phyloP scores from a whole-genome alignment of 1,139 yeast genomes.

The Tardiomyces depauwii region DNA sequence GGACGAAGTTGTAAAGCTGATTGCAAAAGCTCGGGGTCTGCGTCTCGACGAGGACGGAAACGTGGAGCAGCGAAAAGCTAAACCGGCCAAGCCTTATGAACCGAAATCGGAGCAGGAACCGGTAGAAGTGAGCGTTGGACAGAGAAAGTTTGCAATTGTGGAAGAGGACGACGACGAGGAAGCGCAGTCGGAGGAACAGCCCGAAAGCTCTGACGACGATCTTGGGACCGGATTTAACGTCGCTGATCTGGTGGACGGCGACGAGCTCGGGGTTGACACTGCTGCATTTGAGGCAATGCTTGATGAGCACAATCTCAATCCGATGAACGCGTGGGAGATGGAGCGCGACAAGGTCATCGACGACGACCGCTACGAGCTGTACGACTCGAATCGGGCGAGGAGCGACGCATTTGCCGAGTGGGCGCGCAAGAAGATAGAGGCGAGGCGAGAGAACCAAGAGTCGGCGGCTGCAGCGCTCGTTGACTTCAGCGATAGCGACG shows the following conservation, averaged over 20 bases:
- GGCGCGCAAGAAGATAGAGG: conserved; percentile 21
- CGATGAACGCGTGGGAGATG: conserved; percentile 37
- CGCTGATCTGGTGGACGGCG: background rate
- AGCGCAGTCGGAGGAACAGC: background rate
- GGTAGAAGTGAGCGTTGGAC: background rate
- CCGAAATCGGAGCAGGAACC: background rate
- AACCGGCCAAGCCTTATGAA: background rate
- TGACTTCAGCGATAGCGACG: background rate
- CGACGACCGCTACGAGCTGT: conserved; percentile 30
- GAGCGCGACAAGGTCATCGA: conserved; percentile 31
- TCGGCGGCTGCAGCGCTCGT: background rate
- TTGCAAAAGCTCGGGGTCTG: conserved; percentile 39
- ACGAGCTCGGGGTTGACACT: background rate
- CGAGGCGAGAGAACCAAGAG: conserved; percentile 5
- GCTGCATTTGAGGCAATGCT: conserved; percentile 22
- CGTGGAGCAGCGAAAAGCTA: background rate
- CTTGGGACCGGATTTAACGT: background rate
- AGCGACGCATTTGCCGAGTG: conserved; percentile 33
- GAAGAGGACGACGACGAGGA: background rate
- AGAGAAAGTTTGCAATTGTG: background rate
- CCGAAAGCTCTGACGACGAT: background rate
- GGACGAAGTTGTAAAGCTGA: conserved; percentile 43
- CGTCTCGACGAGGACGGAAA: conserved; percentile 12
- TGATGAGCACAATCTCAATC: conserved; percentile 23
- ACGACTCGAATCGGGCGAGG: conserved; percentile 28